Evolutionary conservation across 1,139 yeast species (phyloP), one percentile per base, ranked within the genome.

Genomic region (Pichia sp.): DNA sequence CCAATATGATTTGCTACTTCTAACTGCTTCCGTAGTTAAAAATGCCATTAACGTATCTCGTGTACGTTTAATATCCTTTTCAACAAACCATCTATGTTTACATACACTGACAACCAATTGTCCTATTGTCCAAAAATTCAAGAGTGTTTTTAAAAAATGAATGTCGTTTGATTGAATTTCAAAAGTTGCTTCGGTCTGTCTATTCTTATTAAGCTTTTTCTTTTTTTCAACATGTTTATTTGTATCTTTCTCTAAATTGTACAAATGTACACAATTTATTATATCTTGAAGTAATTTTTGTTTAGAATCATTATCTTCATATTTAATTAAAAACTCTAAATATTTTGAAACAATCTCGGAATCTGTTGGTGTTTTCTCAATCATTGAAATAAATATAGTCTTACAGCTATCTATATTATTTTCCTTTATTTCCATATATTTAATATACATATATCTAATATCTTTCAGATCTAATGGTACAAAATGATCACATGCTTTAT

Each of bases 1-100:
- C 88, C 88, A 81, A 50, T 78, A 81, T 19, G 66, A 55, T 4
- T 60, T 57, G 2, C 78, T 73, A 5, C 61, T 54, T 37, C 60
- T 59, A 26, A 78, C 52, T 3, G 64, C 52, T 2, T 61, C 56
- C 19, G 64, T 61, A 21, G 63, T 63, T 45, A 72, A 62, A 48
- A 66, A 70, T 13, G 57, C 56, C 45, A 69, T 67, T 49, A 76
- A 69, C 31, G 70, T 61, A 35, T 64, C 65, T 42, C 80, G 60
- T 0, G 69, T 63, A 21, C 56, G 59, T 35, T 61, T 52, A n/a
- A 57, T 51, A 38, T 66, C 59, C 26, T 57, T 60, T 3, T 56
- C 37, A 6, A 55, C 51, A 9, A 61, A 36, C 72, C 74, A 67
- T 19, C 57, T 53, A 4, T 56, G 38, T 37, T 65, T 67, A 5